Conservation (phyloP, 2,329 filamentous ascomycete genomes). For the Huntiella bhutanensis region DNA sequence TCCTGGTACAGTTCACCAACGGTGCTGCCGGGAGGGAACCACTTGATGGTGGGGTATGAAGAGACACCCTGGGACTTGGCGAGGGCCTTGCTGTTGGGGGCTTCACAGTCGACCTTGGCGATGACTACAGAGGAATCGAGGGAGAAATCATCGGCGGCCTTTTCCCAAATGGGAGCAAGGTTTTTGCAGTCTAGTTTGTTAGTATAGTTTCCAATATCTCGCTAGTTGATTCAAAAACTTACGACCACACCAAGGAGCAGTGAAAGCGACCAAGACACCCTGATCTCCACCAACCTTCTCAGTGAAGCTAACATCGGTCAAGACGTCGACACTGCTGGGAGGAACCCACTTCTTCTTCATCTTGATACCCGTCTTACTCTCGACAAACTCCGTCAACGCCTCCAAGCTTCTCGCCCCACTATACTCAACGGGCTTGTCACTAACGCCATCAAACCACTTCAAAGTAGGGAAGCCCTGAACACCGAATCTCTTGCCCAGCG, state of each 20-base stretch:
- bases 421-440: slow-evolving; percentile 68
- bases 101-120: slow-evolving; percentile 90
- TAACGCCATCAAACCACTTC: slow-evolving; percentile 96
- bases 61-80: slow-evolving; percentile 59
- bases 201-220: neutral
- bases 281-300: slow-evolving; percentile 64
- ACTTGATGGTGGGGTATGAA: slow-evolving; percentile 95
- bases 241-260: slow-evolving; percentile 97
- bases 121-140: slow-evolving; percentile 63
- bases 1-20: slow-evolving; percentile 53
- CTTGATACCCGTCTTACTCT: slow-evolving; percentile 72
- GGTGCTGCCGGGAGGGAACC: slow-evolving; percentile 72
- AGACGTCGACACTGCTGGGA: slow-evolving; percentile 57
- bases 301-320: slow-evolving; percentile 66
- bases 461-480: slow-evolving; percentile 91
- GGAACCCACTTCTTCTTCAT: slow-evolving; percentile 55
- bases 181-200: slow-evolving; percentile 69
- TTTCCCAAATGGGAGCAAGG: slow-evolving; percentile 81
- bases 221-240: slow-evolving; percentile 25
- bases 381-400: slow-evolving; percentile 60
- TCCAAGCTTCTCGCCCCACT: slow-evolving; percentile 74
- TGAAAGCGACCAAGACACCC: slow-evolving; percentile 88
- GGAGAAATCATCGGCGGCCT: slow-evolving; percentile 61
- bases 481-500: slow-evolving; percentile 67
- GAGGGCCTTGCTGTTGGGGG: slow-evolving; percentile 62